Evolutionary conservation across 2,329 filamentous ascomycete genomes (phyloP).

Genomic region (Fusarium sp.): DNA sequence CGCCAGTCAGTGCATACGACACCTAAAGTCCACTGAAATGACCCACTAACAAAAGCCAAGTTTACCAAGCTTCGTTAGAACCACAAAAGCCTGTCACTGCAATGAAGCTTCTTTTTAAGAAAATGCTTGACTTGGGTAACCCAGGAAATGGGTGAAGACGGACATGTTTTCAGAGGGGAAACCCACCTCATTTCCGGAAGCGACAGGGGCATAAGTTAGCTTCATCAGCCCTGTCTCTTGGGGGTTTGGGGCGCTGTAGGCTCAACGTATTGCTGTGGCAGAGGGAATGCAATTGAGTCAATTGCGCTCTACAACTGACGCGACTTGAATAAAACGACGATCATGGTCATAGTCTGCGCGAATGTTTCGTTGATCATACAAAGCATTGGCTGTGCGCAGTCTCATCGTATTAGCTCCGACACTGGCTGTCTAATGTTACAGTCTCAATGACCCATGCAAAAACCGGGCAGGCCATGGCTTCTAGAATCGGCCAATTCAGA

Average conservation of each 20-base stretch:
- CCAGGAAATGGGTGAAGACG: background rate
- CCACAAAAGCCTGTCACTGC: slow-evolving; percentile 7
- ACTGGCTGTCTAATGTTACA: background rate
- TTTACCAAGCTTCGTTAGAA: background rate
- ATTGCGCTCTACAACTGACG: background rate
- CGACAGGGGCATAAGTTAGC: background rate
- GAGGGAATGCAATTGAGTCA: background rate
- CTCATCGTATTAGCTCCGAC: background rate
- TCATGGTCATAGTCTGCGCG: too few species aligned
- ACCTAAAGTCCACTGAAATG: background rate
- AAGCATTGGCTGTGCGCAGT: background rate
- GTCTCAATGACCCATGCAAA: background rate
- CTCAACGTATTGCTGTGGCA: background rate
- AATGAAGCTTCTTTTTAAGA: slow-evolving; percentile 33
- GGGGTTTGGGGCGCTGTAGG: background rate
- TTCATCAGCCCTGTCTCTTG: slow-evolving; percentile 11
- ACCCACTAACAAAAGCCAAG: background rate
- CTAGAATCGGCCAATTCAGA: background rate
- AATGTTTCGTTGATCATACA: background rate
- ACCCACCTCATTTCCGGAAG: slow-evolving; percentile 28
- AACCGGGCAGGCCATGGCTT: background rate
- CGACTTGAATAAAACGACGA: too few species aligned
- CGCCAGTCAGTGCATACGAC: background rate
- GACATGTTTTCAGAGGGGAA: too few species aligned
- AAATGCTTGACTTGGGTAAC: background rate